These are phyloP conservation scores for Trichocomaceae sp. DNA, from an alignment of 2,329 filamentous ascomycete species.

Conservation along the genomic window DNA sequence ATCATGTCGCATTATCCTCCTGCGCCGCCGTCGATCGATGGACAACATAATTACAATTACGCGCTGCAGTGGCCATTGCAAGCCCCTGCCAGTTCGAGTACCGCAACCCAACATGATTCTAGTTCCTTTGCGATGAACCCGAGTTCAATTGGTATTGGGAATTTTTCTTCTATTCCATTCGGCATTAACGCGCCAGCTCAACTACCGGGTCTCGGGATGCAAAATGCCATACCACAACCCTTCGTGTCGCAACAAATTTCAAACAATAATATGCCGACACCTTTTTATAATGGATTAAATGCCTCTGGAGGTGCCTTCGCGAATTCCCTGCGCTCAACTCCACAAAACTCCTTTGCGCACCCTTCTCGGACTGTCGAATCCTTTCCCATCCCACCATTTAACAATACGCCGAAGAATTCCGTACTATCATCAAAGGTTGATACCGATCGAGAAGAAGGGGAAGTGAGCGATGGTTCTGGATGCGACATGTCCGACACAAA, in stretches of 20 bases:
- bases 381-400: slow-evolving; percentile 11
- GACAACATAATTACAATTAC: slow-evolving; percentile 23
- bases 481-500: slow-evolving; percentile 25
- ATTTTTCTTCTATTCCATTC: slow-evolving; percentile 6
- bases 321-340: slow-evolving; percentile 17
- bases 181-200: slow-evolving; percentile 13
- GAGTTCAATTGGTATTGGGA: neutral
- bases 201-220: slow-evolving; percentile 25
- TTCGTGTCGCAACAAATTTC: slow-evolving; percentile 29
- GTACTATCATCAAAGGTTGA: slow-evolving; percentile 23
- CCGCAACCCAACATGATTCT: slow-evolving; percentile 17
- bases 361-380: slow-evolving; percentile 9
- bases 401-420: slow-evolving; percentile 12
- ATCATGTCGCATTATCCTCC: slow-evolving; percentile 45
- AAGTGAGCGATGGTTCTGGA: slow-evolving; percentile 64
- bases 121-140: slow-evolving; percentile 17
- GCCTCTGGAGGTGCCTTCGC: slow-evolving; percentile 18
- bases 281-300: slow-evolving; percentile 30
- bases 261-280: slow-evolving; percentile 23
- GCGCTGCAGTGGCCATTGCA: slow-evolving; percentile 33
- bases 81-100: slow-evolving; percentile 19
- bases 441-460: slow-evolving; percentile 62
- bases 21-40: slow-evolving; percentile 37
- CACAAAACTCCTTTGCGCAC: neutral
- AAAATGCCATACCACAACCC: slow-evolving; percentile 22